phyloP scores from a whole-genome alignment of 2,329 filamentous ascomycete genomes.

The Fusarium bulbicola region DNA sequence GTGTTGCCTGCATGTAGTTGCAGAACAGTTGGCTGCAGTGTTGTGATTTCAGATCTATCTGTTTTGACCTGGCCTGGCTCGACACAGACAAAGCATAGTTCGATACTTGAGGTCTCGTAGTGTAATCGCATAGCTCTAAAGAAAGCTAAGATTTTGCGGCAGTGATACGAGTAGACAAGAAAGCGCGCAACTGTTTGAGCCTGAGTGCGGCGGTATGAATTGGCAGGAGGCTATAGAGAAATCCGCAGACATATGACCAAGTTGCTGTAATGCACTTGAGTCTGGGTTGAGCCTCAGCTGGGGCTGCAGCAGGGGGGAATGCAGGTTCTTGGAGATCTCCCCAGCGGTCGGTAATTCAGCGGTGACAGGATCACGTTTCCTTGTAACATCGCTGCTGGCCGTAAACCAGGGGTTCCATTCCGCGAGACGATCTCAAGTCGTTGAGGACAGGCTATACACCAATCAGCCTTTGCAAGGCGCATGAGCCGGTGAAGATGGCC shows the following conservation, averaged over 20 bases:
- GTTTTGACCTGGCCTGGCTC: slow-evolving; percentile 1
- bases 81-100: not conserved
- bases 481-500: slow-evolving; percentile 29
- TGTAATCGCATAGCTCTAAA: slow-evolving; percentile 13
- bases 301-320: slow-evolving; percentile 2
- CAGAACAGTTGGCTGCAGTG: not conserved
- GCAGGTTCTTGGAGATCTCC: slow-evolving; percentile 23
- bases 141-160: slow-evolving; percentile 5
- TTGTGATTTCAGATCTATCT: not conserved
- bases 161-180: not conserved
- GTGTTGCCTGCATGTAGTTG: not conserved
- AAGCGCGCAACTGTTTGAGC: not conserved
- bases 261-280: not conserved
- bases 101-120: not conserved
- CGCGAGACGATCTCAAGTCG: slow-evolving; percentile 32
- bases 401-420: slow-evolving; percentile 19
- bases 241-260: not conserved
- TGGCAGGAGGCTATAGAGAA: slow-evolving; percentile 1
- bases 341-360: slow-evolving; percentile 3
- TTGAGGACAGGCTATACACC: slow-evolving; percentile 28
- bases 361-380: slow-evolving; percentile 18
- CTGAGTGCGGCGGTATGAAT: not conserved
- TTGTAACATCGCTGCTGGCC: slow-evolving; percentile 7
- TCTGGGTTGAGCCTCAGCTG: slow-evolving; percentile 11
- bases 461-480: slow-evolving; percentile 33